Conservation (phyloP, 2,329 filamentous ascomycete genomes). For the Aureobasidium pullulans region DNA sequence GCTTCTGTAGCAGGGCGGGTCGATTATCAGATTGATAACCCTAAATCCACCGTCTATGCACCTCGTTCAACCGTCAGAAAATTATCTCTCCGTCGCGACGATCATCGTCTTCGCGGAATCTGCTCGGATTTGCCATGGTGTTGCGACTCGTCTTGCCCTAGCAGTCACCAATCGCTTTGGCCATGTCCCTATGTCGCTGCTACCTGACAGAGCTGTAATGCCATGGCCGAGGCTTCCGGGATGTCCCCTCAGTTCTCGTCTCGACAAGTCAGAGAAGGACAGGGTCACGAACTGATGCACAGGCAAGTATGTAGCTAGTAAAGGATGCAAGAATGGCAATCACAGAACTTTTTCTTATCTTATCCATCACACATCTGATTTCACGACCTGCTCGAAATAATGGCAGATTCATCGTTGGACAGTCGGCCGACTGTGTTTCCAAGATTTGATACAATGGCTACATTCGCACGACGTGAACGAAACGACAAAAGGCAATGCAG, state of each 20-base stretch:
- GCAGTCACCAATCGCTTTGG: background rate
- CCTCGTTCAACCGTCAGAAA: background rate
- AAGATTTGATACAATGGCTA: background rate
- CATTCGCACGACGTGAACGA: background rate
- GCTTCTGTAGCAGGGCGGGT: background rate
- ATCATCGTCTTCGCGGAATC: background rate
- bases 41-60: constrained; percentile 10
- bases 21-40: constrained; percentile 15
- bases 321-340: background rate
- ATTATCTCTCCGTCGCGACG: background rate
- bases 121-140: background rate
- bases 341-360: background rate
- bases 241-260: background rate
- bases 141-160: background rate
- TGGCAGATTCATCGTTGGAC: background rate
- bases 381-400: background rate
- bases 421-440: background rate
- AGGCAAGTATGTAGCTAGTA: background rate
- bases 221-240: background rate
- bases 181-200: background rate
- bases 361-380: background rate
- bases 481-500: background rate
- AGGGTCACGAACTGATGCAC: background rate
- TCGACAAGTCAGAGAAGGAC: background rate
- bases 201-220: background rate